Base-by-base conservation (phyloP, 305 asterid genomes). In the Petunia hybrid region DNA sequence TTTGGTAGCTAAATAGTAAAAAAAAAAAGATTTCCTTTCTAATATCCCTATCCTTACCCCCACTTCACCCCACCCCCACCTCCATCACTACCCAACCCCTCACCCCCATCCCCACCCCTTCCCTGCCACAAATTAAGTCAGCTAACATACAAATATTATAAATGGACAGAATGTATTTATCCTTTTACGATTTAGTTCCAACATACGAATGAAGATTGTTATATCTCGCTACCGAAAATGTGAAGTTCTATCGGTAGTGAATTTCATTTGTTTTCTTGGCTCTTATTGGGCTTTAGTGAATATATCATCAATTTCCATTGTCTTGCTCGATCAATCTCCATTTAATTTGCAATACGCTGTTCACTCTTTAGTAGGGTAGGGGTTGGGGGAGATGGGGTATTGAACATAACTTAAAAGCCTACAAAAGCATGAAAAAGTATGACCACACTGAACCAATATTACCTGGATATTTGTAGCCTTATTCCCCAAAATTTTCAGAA, bases 381-480 rank as follows among this genome's bases (percentile, higher is more conserved):
- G 0, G 31, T 22, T 22, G 31, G 31, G 31, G 31, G 31, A 3
- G 22, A 59, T 59, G 64, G 13, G 22, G 22, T 12, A 16, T 12
- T 12, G 41, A 35, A 64, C 16, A 3, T 12, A 36, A 41, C 35
- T 38, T 12, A 5, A 64, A 64, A 6, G 70, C 45, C 9, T 64
- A 22, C 31, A 6, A 64, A 22, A 64, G 43, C 70, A 36, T 38
- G 41, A 64, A 36, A 64, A 64, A 31, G 6, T 4, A 64, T 4
- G 70, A 64, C 41, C 12, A 64, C 70, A 64, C 10, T 41, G 6
- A 4, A 31, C 2, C 14, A 16, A 61, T n/a, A 61, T 13, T 87
- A 92, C 97, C 97, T 94, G 98, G 71, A 80, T 80, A 42, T 82
- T 80, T 36, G 94, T 83, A 14, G 97, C 92, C 40, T 85, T 90